Evolutionary conservation across 805 yeast species (phyloP).

Genomic region (Pichia sporocuriosa): DNA sequence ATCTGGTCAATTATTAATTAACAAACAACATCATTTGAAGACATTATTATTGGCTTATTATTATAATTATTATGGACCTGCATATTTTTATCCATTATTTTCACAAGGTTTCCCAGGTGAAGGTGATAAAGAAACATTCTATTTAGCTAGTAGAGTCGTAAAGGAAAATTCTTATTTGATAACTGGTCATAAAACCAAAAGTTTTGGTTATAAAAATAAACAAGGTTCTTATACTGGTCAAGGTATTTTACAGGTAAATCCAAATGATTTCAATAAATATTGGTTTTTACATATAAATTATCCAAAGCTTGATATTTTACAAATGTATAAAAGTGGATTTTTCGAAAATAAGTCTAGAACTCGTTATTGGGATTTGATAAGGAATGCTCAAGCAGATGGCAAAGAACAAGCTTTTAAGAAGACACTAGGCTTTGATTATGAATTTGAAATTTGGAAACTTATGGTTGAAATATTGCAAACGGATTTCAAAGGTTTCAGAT

Average conservation of each 20-base stretch:
- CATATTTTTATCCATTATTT: constrained; percentile 57
- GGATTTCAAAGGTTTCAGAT: constrained; percentile 24
- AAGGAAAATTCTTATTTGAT: constrained; percentile 24
- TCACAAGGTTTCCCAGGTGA: constrained; percentile 73
- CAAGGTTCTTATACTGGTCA: constrained; percentile 25
- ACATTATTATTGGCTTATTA: constrained; percentile 55
- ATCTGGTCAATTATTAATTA: constrained; percentile 61
- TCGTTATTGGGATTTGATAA: constrained; percentile 24
- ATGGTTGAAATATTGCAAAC: constrained; percentile 18
- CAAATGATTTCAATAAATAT: constrained; percentile 18
- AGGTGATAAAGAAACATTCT: constrained; percentile 75
- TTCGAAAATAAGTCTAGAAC: constrained; percentile 15
- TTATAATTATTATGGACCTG: constrained; percentile 62
- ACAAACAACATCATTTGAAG: constrained; percentile 51
- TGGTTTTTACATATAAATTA: constrained; percentile 29
- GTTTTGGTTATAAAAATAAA: constrained; percentile 25
- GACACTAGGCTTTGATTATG: constrained; percentile 21
- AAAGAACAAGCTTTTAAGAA: constrained; percentile 8
- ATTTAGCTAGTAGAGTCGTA: constrained; percentile 53
- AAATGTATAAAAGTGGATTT: constrained; percentile 16
- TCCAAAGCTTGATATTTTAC: constrained; percentile 25
- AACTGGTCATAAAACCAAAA: constrained; percentile 27
- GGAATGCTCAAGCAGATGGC: constrained; percentile 26
- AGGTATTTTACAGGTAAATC: constrained; percentile 27
- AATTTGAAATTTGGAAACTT: constrained; percentile 23